Conservation (phyloP, 1,284 basidiomycete species). For the Ganoderma lucidum region DNA sequence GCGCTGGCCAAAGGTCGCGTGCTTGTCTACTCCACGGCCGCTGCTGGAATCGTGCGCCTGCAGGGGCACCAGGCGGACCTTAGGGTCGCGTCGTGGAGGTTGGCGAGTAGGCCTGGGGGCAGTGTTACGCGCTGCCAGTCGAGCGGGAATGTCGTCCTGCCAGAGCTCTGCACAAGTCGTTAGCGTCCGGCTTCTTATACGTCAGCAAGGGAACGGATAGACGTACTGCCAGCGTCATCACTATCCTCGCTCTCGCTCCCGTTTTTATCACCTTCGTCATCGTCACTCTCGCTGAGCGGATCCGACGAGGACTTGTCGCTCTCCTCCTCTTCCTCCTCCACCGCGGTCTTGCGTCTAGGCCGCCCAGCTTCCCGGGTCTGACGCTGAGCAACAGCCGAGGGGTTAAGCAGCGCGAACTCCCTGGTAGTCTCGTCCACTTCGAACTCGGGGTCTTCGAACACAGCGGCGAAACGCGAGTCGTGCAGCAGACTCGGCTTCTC, state of each 20-base stretch:
- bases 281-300: constrained; percentile 57
- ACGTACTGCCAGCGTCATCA: constrained; percentile 62
- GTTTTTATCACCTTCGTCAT: constrained; percentile 44
- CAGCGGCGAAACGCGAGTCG: constrained; percentile 90
- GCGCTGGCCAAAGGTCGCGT: constrained; percentile 76
- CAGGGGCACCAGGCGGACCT: constrained; percentile 69
- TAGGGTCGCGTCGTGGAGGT: constrained; percentile 47
- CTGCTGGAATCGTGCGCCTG: constrained; percentile 52
- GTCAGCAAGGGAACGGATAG: constrained; percentile 27
- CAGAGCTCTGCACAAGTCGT: constrained; percentile 35
- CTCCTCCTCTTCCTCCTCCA: constrained; percentile 91
- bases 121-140: constrained; percentile 35
- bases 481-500: constrained; percentile 68
- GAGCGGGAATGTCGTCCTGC: constrained; percentile 40
- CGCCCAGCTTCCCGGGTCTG: constrained; percentile 41
- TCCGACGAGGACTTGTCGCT: constrained; percentile 84
- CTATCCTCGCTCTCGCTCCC: constrained; percentile 53
- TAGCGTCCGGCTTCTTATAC: background rate
- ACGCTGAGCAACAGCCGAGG: constrained; percentile 73
- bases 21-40: constrained; percentile 48
- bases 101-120: constrained; percentile 23
- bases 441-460: constrained; percentile 96
- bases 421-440: constrained; percentile 89
- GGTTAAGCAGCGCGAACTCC: constrained; percentile 93
- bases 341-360: constrained; percentile 73